These are phyloP conservation scores for Cryptococcus depauperatus DNA, from an alignment of 1,284 basidiomycete species.

Conservation along the genomic window DNA sequence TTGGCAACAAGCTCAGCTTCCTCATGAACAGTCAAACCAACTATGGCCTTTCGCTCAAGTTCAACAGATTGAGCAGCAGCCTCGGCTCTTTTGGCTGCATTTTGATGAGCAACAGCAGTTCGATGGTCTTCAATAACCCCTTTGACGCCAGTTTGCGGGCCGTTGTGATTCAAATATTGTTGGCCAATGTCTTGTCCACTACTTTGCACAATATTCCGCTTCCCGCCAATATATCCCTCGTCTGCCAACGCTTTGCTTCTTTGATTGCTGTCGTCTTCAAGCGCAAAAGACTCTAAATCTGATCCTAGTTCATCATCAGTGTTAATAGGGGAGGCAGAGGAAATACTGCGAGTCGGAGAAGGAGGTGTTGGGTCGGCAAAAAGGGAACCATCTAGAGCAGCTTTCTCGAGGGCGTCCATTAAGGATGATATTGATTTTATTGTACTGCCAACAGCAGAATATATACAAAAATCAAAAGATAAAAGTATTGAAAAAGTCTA, in stretches of 20 bases:
- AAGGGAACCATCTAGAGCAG: slow-evolving; percentile 25
- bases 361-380: slow-evolving; percentile 20
- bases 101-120: slow-evolving; percentile 5
- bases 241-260: not conserved
- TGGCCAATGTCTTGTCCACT: not conserved
- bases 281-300: slow-evolving; percentile 8
- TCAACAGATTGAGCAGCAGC: slow-evolving; percentile 4
- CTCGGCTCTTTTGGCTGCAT: not conserved
- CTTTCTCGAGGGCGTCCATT: slow-evolving; percentile 24
- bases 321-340: slow-evolving; percentile 14
- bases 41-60: slow-evolving; percentile 16
- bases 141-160: slow-evolving; percentile 39
- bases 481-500: too few species aligned
- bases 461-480: too few species aligned
- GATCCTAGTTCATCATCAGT: slow-evolving; percentile 36
- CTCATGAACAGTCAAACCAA: slow-evolving; percentile 23
- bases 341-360: slow-evolving; percentile 23
- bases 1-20: slow-evolving; percentile 18
- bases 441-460: too few species aligned
- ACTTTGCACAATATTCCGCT: not conserved
- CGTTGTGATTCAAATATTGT: slow-evolving; percentile 11
- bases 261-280: slow-evolving; percentile 5
- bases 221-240: not conserved
- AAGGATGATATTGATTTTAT: too few species aligned
- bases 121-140: slow-evolving; percentile 37